Evolutionary conservation across 2,329 filamentous ascomycete species (phyloP).

Genomic region (Apiospora aurea): DNA sequence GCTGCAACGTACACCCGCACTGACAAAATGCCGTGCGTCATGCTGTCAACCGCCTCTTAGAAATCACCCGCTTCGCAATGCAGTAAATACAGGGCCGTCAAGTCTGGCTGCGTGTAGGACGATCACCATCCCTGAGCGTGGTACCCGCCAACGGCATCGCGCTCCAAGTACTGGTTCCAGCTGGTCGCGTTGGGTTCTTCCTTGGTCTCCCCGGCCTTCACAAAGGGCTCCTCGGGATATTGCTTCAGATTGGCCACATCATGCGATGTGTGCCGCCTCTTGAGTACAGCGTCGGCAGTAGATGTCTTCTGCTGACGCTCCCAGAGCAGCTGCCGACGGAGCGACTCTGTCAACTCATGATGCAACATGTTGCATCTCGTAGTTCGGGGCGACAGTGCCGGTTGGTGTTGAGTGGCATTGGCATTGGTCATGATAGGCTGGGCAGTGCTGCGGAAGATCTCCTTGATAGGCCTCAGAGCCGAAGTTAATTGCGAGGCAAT

Average conservation of each 20-base stretch:
- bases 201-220: constrained; percentile 54
- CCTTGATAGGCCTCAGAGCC: constrained; percentile 68
- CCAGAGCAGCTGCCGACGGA: constrained; percentile 90
- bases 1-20: too few species aligned
- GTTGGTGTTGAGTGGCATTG: constrained; percentile 69
- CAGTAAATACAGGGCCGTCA: too few species aligned
- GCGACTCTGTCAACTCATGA: constrained; percentile 90
- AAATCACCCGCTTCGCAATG: too few species aligned
- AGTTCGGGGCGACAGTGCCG: constrained; percentile 86
- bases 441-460: constrained; percentile 69
- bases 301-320: constrained; percentile 94
- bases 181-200: constrained; percentile 71
- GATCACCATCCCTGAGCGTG: constrained; percentile 85
- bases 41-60: too few species aligned
- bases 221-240: constrained; percentile 72
- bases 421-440: constrained; percentile 77
- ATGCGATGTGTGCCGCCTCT: constrained; percentile 88
- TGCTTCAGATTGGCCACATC: constrained; percentile 89
- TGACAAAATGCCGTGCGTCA: too few species aligned
- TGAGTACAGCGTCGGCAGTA: constrained; percentile 85
- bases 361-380: constrained; percentile 95
- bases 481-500: constrained; percentile 72
- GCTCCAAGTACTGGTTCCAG: constrained; percentile 87
- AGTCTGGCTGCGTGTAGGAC: too few species aligned
- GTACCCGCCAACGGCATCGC: constrained; percentile 79